Conservation (phyloP, 1,139 yeast species). For the Candida sp. region DNA sequence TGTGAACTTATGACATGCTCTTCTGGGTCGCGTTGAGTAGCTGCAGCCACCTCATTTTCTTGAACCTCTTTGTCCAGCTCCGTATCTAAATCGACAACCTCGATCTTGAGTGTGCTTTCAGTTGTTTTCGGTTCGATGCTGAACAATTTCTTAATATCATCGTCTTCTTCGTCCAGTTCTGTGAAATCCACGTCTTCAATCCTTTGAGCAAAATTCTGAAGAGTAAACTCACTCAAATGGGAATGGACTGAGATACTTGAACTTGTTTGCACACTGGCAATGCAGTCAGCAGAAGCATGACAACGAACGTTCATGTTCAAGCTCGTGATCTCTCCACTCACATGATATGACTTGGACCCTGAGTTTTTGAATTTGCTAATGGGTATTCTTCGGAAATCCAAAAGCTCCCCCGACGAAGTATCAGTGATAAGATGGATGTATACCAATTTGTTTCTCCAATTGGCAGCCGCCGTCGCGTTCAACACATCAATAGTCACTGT, state of each 20-base stretch:
- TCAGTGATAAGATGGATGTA: conserved; percentile 14
- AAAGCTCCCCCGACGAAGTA: conserved; percentile 25
- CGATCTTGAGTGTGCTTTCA: neutral
- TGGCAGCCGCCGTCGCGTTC: conserved; percentile 16
- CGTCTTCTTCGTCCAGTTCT: conserved; percentile 4
- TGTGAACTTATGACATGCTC: neutral
- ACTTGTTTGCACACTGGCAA: conserved; percentile 31
- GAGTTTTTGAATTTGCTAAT: conserved; percentile 26
- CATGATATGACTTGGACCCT: conserved; percentile 22
- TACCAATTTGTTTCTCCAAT: conserved; percentile 33
- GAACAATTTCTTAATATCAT: neutral
- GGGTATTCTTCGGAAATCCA: conserved; percentile 43
- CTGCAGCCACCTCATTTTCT: neutral
- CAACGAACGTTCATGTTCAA: conserved; percentile 23
- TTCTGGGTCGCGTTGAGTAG: neutral
- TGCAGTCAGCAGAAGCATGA: conserved; percentile 34
- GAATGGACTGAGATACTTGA: neutral
- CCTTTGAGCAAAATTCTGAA: conserved; percentile 5
- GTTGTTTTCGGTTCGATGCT: neutral
- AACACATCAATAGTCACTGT: conserved; percentile 23
- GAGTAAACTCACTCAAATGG: conserved; percentile 4
- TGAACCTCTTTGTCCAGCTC: neutral
- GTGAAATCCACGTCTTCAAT: conserved; percentile 9
- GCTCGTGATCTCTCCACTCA: conserved; percentile 20
- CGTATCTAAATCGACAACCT: neutral